Base-by-base conservation (phyloP, 352 stramenopile genomes). In the Phytophthora litchii region DNA sequence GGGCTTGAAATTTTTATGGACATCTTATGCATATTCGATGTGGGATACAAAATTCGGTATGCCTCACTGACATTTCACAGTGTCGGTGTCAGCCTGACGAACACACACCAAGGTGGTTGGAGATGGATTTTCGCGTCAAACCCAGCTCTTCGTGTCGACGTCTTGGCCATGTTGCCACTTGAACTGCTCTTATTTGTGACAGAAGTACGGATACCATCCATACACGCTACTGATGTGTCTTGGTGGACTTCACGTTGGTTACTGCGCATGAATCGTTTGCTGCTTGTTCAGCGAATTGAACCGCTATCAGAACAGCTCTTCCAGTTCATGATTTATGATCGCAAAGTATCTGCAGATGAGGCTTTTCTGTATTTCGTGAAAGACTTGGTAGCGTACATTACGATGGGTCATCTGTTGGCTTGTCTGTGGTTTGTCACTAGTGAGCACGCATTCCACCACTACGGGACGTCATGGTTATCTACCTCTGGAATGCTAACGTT, bases 381-480 rank as follows among this genome's bases (percentile, higher is more conserved):
- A 3, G 83, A 74, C 2, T 44, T 92, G 10, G 40, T 16, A 2
- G 70, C 67, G 16, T 92, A 88, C 46, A 21, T 90, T 4, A 60
- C 73, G 20, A 84, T 88, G 70, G 80, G 71, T 6, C 82, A 92
- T 50, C 75, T 78, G 36, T 81, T 92, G 44, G 80, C 78, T 0
- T 89, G 78, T 16, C 54, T 81, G 37, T 92, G 80, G 80, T 90
- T 74, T 58, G 54, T 69, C 1, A 64, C 70, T 4, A 83, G 78
- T 34, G 72, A 88, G 35, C 63, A 70, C 14, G 58, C 54, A 1
- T 75, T 72, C n/a, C 41, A 80, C 2, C 49, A 54, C 13, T 89
- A 83, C 44, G 23, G 55, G 3, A 54, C 61, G 17, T 92, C 82
- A 35, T 92, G 82, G 82, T 51, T 90, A n/a, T 82, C 80, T 12